Evolutionary conservation across 257 asterid species (phyloP), one percentile per base, ranked within the genome.

Genomic region (Rubia yunnanensis): DNA sequence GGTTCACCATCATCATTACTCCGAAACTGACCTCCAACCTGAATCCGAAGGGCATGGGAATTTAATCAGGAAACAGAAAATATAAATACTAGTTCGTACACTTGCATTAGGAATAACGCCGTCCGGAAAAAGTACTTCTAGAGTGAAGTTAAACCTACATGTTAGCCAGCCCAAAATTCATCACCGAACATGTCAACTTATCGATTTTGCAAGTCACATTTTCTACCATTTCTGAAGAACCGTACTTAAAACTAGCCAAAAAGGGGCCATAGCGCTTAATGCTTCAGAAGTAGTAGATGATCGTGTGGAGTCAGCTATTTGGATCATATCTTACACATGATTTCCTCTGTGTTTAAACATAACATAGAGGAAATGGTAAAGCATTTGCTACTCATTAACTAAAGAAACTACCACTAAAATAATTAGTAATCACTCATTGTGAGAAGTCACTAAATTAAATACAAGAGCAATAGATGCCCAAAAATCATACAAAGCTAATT

Each of bases 1-100:
- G 99, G 99, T 71, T 92, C 99, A 0, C 97, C 96, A n/a, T 87
- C 96, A 78, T 92, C 99, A 53, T 84, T 87, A 72, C 96, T 81
- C 70, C 95, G 91, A 61, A 78, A 83, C 35, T 87, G 97, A 73
- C 78, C 96, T 60, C 97, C 97, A 71, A 86, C 84, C 98, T 92
- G 75, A 32, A 72, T 55, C 64, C 32, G 69, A 62, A 65, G n/a
- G 18, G 66, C 49, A 64, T 52, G 17, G 28, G 48, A 31, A 60
- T 62, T 44, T 11, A 50, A 18, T 64, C 67, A 65, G 48, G 41
- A 36, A 28, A 31, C 8, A 28, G 13, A 58, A 56, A 56, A 56
- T 23, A 55, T 2, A 10, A 58, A 58, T 15, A 30, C 7, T 6
- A 7, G 35, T 26, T 22, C 55, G 17, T 15, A 46, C 8, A 17